These are phyloP conservation scores for Dichotomopilus funicola DNA, from an alignment of 2,329 filamentous ascomycete species.

Conservation along the genomic window DNA sequence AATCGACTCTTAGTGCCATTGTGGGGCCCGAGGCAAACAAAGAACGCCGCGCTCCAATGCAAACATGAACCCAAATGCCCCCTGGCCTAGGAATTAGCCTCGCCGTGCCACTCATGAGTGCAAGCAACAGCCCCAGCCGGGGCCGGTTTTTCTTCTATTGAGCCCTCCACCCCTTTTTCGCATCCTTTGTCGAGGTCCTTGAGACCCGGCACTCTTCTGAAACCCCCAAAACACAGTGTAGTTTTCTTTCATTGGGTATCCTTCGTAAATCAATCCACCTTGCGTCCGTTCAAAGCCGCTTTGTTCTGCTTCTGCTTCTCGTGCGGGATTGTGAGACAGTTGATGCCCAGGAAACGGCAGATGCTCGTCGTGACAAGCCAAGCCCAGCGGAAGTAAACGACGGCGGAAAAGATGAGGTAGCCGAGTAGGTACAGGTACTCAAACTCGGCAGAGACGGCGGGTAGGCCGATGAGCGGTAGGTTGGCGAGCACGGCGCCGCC, in stretches of 20 bases:
- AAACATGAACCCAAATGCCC: slow-evolving; percentile 11
- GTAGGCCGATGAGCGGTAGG: slow-evolving; percentile 68
- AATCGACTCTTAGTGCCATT: not conserved
- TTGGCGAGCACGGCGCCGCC: slow-evolving; percentile 80
- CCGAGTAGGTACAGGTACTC: slow-evolving; percentile 78
- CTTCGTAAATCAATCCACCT: slow-evolving; percentile 3
- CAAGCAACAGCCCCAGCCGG: not conserved
- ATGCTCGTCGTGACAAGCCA: slow-evolving; percentile 85
- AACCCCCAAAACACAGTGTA: not conserved
- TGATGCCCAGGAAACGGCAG: slow-evolving; percentile 87
- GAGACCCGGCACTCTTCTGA: too few species aligned
- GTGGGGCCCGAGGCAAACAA: not conserved
- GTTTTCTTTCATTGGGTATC: not conserved
- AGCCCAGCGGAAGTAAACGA: slow-evolving; percentile 93
- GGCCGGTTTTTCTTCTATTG: not conserved
- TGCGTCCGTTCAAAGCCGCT: slow-evolving; percentile 20
- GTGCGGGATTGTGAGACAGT: slow-evolving; percentile 77
- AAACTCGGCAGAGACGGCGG: slow-evolving; percentile 54
- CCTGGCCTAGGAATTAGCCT: not conserved
- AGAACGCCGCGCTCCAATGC: slow-evolving; percentile 11
- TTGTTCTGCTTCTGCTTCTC: slow-evolving; percentile 49
- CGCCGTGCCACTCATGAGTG: not conserved
- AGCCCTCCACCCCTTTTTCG: not conserved
- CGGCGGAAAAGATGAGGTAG: slow-evolving; percentile 74
- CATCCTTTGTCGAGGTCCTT: too few species aligned